These are phyloP conservation scores for Pseudogymnoascus sp. DNA, from an alignment of 2,329 filamentous ascomycete genomes.

Conservation along the genomic window DNA sequence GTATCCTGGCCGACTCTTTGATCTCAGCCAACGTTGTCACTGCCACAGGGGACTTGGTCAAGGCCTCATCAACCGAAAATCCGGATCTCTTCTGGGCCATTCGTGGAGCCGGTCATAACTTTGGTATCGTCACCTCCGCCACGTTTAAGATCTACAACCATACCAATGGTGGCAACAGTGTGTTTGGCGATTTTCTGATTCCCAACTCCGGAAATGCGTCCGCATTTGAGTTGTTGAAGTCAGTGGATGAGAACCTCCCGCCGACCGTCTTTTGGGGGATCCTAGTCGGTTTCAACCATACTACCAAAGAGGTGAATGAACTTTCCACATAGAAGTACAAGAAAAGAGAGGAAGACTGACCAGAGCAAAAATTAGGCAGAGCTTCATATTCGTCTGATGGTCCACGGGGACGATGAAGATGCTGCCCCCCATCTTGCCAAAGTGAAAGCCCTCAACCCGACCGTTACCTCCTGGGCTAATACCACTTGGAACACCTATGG, in stretches of 20 bases:
- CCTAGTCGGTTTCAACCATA: too few relatives aligned
- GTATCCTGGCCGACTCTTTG: conserved; percentile 5
- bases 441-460: too few relatives aligned
- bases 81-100: conserved; percentile 28
- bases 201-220: not conserved
- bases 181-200: not conserved
- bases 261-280: too few relatives aligned
- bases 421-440: too few relatives aligned
- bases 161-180: not conserved
- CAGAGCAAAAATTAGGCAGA: too few relatives aligned
- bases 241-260: not conserved
- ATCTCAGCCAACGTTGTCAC: conserved; percentile 21
- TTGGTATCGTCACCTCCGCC: conserved; percentile 7
- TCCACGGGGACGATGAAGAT: too few relatives aligned
- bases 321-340: not conserved
- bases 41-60: conserved; percentile 22
- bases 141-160: not conserved
- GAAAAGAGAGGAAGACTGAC: too few relatives aligned
- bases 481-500: not conserved
- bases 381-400: too few relatives aligned
- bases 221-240: not conserved
- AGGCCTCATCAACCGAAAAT: conserved; percentile 17
- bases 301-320: too few relatives aligned
- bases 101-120: conserved; percentile 24
- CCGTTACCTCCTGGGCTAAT: too few relatives aligned